Evolutionary conservation across 2,329 filamentous ascomycete genomes (phyloP).

Genomic region (Camillea tinctor): DNA sequence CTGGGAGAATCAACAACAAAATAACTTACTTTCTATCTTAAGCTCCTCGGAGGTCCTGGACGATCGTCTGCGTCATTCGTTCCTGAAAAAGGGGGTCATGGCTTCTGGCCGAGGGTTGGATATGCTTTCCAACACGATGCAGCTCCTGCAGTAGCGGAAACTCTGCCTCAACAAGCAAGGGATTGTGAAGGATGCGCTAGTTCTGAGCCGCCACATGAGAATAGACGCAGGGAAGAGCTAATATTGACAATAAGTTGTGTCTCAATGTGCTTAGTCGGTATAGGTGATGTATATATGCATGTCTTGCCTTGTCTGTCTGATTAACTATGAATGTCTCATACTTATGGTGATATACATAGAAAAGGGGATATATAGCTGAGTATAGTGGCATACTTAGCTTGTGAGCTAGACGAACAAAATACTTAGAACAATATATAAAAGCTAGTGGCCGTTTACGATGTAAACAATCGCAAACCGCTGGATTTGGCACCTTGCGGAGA

Average conservation of each 20-base stretch:
- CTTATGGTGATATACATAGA: not conserved
- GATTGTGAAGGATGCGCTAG: not conserved
- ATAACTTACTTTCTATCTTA: too few species aligned
- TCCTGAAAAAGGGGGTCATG: not conserved
- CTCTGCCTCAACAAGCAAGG: not conserved
- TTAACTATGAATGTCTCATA: too few species aligned
- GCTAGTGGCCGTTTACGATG: too few species aligned
- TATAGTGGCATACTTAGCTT: too few species aligned
- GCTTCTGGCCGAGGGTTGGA: too few species aligned
- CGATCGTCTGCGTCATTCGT: conserved; percentile 3
- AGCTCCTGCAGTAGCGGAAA: too few species aligned
- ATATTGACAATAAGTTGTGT: not conserved
- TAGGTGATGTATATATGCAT: not conserved
- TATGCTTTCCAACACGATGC: too few species aligned
- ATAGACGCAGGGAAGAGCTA: not conserved
- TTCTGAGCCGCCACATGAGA: not conserved
- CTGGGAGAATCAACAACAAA: too few species aligned
- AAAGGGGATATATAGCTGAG: not conserved
- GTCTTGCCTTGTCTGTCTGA: not conserved
- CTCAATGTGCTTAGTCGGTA: not conserved
- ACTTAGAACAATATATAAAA: too few species aligned
- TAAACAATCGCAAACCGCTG: too few species aligned
- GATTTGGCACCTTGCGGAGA: too few species aligned
- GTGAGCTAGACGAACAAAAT: too few species aligned
- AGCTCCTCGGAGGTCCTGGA: not conserved